These are phyloP conservation scores for Paraphysoderma sedebokerense DNA, from an alignment of 371 early-diverging fungal genomes.

Conservation along the genomic window DNA sequence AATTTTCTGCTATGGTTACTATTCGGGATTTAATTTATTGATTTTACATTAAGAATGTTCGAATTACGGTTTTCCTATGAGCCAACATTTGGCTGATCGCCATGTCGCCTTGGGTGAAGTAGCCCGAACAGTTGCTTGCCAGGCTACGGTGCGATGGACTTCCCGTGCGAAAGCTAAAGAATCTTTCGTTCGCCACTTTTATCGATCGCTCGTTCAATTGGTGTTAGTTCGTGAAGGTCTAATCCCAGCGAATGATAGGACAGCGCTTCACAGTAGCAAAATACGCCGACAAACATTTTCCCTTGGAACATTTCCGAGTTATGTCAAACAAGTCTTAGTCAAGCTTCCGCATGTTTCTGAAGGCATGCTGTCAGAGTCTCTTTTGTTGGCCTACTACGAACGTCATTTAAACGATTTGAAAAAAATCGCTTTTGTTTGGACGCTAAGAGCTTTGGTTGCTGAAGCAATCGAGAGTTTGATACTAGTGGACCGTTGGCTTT, in stretches of 20 bases:
- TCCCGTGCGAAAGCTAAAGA: slow-evolving; percentile 31
- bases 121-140: slow-evolving; percentile 66
- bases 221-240: slow-evolving; percentile 33
- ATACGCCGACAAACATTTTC: too few species aligned
- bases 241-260: slow-evolving; percentile 20
- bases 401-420: slow-evolving; percentile 11
- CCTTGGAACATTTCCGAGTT: too few species aligned
- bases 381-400: neutral
- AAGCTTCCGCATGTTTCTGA: slow-evolving; percentile 8
- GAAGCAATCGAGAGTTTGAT: slow-evolving; percentile 60
- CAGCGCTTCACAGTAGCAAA: too few species aligned
- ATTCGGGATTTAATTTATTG: too few species aligned
- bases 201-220: slow-evolving; percentile 48
- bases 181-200: slow-evolving; percentile 49
- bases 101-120: slow-evolving; percentile 37
- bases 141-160: slow-evolving; percentile 61
- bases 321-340: slow-evolving; percentile 9
- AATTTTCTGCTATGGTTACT: too few species aligned
- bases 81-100: slow-evolving; percentile 13
- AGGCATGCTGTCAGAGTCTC: slow-evolving; percentile 4
- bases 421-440: slow-evolving; percentile 61
- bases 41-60: too few species aligned
- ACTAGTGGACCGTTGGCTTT: slow-evolving; percentile 52
- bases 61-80: slow-evolving; percentile 61
- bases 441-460: slow-evolving; percentile 49